Conservation (phyloP, 2,329 filamentous ascomycete species). For the Zymoseptoria brevis region DNA sequence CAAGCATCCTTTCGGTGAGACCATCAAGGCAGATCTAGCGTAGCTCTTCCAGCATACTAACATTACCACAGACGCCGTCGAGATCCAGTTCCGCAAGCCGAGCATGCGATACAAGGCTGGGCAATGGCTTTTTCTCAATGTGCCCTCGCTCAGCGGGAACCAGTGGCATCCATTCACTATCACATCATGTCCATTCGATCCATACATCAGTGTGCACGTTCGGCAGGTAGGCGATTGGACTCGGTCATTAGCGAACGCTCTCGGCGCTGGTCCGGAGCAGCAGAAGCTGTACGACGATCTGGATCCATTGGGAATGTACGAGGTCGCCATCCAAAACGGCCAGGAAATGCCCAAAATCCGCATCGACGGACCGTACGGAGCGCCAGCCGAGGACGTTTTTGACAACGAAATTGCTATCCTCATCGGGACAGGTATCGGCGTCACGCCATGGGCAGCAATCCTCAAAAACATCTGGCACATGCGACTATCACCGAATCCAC, state of each 20-base stretch:
- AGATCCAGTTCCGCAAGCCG: conserved; percentile 94
- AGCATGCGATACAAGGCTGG: conserved; percentile 97
- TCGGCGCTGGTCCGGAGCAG: conserved; percentile 85
- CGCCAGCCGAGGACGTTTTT: conserved; percentile 95
- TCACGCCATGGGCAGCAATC: conserved; percentile 79
- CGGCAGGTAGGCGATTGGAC: conserved; percentile 97
- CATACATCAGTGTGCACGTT: conserved; percentile 88
- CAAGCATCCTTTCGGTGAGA: conserved; percentile 81
- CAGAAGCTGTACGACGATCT: conserved; percentile 83
- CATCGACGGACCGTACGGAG: conserved; percentile 92
- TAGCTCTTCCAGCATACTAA: conserved; percentile 24
- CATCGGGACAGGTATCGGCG: conserved; percentile 78
- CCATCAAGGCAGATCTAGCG: neutral
- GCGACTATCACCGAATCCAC: conserved; percentile 81
- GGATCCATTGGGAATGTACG: conserved; percentile 94
- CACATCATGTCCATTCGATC: conserved; percentile 93
- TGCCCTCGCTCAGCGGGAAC: conserved; percentile 76
- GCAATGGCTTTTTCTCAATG: conserved; percentile 95
- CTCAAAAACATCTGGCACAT: conserved; percentile 98
- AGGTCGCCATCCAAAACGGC: conserved; percentile 87
- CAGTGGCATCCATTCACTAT: conserved; percentile 99
- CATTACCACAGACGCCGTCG: conserved; percentile 64
- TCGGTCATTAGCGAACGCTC: conserved; percentile 79
- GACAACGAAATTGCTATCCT: conserved; percentile 82
- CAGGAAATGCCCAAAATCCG: conserved; percentile 84